Percentiles rank a stretch among this genome's conserved stretches.
phyloP scores from a whole-genome alignment of 768 basidiomycete genomes.

The Sistotremastrum suecicum region DNA sequence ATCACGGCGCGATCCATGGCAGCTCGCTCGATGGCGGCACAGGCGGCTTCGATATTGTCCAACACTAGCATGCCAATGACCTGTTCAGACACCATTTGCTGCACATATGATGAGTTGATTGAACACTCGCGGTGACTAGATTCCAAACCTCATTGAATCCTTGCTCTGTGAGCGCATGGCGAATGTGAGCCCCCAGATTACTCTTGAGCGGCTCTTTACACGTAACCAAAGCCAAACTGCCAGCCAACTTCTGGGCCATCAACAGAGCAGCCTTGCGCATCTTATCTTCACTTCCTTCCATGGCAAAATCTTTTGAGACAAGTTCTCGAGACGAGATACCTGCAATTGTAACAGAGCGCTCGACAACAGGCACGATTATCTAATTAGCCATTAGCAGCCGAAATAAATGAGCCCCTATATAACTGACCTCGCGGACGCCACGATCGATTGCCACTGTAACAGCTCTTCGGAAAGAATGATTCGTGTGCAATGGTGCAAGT shows the following conservation, averaged over 20 bases:
- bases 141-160: slow-evolving; percentile 71
- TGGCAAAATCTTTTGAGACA: slow-evolving; percentile 90
- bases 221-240: slow-evolving; percentile 90
- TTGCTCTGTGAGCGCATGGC: slow-evolving; percentile 69
- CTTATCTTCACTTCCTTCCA: slow-evolving; percentile 82
- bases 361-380: slow-evolving; percentile 96
- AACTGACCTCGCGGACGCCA: slow-evolving; percentile 78
- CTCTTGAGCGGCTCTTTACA: slow-evolving; percentile 95
- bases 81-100: slow-evolving; percentile 70
- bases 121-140: not conserved
- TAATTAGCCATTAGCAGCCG: slow-evolving; percentile 15
- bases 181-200: slow-evolving; percentile 79
- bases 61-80: slow-evolving; percentile 67
- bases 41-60: slow-evolving; percentile 90
- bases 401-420: not conserved
- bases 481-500: slow-evolving; percentile 58
- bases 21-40: slow-evolving; percentile 88
- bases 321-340: slow-evolving; percentile 95
- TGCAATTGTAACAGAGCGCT: slow-evolving; percentile 95
- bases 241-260: slow-evolving; percentile 96
- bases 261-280: slow-evolving; percentile 83
- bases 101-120: slow-evolving; percentile 2
- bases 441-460: slow-evolving; percentile 85
- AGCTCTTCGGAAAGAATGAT: slow-evolving; percentile 78
- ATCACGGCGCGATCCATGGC: slow-evolving; percentile 92